These are phyloP conservation scores for Phalaenopsis hybrid DNA, from an alignment of 116 monocot genomes.

Conservation along the genomic window DNA sequence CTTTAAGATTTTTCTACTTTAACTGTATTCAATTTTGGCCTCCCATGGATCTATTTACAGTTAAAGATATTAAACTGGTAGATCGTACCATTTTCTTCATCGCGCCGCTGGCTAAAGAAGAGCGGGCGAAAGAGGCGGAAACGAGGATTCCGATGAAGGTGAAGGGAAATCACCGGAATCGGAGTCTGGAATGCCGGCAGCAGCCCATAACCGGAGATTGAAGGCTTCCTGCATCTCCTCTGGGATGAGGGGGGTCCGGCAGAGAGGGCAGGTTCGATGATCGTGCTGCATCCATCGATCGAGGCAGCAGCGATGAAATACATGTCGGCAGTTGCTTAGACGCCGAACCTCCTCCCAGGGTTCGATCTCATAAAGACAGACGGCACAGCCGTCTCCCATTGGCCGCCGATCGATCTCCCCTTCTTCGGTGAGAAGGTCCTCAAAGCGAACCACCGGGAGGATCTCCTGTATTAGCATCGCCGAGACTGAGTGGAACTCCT, in stretches of 20 bases:
- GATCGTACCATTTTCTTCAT: neutral
- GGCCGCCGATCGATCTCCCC: slow-evolving; percentile 3
- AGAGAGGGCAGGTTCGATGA: slow-evolving; percentile 25
- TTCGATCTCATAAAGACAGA: slow-evolving; percentile 29
- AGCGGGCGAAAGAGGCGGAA: neutral
- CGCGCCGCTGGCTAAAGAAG: neutral
- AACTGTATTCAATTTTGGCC: too few relatives aligned
- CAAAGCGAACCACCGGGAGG: slow-evolving; percentile 25
- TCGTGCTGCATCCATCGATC: slow-evolving; percentile 32
- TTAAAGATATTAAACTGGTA: neutral
- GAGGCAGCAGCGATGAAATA: slow-evolving; percentile 23
- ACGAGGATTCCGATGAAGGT: neutral
- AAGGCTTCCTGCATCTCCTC: slow-evolving; percentile 22
- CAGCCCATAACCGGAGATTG: slow-evolving; percentile 15
- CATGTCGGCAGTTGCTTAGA: slow-evolving; percentile 22
- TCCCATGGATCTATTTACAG: slow-evolving; percentile 2
- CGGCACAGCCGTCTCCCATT: slow-evolving; percentile 10
- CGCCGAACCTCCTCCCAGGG: slow-evolving; percentile 20
- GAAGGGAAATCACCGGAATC: neutral
- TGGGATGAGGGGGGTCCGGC: slow-evolving; percentile 17
- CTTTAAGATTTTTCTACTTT: neutral
- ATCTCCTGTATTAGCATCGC: slow-evolving; percentile 25
- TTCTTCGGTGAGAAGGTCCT: slow-evolving; percentile 4
- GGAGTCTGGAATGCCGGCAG: slow-evolving; percentile 1
- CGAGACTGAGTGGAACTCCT: slow-evolving; percentile 22